Conservation (phyloP, 1,284 basidiomycete genomes). For the Peniophora sp. region DNA sequence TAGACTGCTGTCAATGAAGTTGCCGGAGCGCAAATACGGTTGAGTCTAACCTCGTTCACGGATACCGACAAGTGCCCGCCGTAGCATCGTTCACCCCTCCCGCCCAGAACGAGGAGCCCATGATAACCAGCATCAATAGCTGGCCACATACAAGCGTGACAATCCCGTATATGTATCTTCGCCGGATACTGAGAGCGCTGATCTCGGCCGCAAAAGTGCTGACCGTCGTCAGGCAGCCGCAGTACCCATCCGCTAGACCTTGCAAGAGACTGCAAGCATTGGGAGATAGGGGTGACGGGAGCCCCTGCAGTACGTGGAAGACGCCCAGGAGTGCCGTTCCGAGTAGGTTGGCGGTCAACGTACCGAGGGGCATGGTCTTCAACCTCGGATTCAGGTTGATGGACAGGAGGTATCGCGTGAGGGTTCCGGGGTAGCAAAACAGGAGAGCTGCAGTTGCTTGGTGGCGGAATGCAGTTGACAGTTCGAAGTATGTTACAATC, state of each 20-base stretch:
- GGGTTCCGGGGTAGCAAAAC: slow-evolving; percentile 84
- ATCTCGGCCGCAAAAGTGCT: slow-evolving; percentile 90
- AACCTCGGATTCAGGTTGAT: slow-evolving; percentile 61
- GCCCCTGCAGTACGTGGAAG: slow-evolving; percentile 66
- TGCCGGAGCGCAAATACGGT: no score
- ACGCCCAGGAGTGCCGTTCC: slow-evolving; percentile 73
- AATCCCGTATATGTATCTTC: slow-evolving; percentile 61
- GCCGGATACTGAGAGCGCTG: slow-evolving; percentile 44
- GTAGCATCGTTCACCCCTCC: slow-evolving; percentile 31
- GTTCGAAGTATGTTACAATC: slow-evolving; percentile 72
- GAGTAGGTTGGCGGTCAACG: slow-evolving; percentile 78
- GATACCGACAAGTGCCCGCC: slow-evolving; percentile 29
- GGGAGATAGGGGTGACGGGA: slow-evolving; percentile 32
- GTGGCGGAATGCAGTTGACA: slow-evolving; percentile 65
- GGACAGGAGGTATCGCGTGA: slow-evolving; percentile 79
- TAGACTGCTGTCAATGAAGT: no score
- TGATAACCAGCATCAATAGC: slow-evolving; percentile 63
- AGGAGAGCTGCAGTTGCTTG: slow-evolving; percentile 84
- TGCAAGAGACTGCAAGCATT: slow-evolving; percentile 67
- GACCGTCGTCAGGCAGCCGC: slow-evolving; percentile 91
- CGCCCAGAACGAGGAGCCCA: slow-evolving; percentile 66
- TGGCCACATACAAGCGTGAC: slow-evolving; percentile 70
- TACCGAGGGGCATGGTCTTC: slow-evolving; percentile 76
- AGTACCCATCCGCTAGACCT: slow-evolving; percentile 87
- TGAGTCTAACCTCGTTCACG: not conserved